phyloP scores from a whole-genome alignment of 2,329 filamentous ascomycete genomes.

The Fusarium subtropicale region DNA sequence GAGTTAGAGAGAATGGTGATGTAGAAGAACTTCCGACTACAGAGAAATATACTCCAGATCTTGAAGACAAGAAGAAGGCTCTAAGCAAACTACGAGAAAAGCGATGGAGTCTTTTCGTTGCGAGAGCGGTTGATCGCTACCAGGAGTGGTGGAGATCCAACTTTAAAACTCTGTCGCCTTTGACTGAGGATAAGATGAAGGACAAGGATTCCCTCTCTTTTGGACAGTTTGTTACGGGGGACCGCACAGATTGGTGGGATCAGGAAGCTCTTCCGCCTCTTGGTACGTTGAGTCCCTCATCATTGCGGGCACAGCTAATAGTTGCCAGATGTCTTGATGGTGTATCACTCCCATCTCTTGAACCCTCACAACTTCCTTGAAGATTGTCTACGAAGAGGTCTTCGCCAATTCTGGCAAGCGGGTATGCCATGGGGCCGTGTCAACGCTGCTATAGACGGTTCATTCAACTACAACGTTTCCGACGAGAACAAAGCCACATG shows the following conservation, averaged over 20 bases:
- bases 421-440: conserved; percentile 72
- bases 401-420: conserved; percentile 60
- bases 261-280: conserved; percentile 38
- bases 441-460: conserved; percentile 64
- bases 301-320: not conserved
- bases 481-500: conserved; percentile 58
- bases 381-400: conserved; percentile 39
- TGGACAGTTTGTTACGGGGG: conserved; percentile 3
- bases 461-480: conserved; percentile 64
- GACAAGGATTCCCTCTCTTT: conserved; percentile 6
- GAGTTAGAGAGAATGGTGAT: conserved; percentile 21
- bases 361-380: conserved; percentile 67
- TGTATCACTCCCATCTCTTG: conserved; percentile 78
- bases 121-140: conserved; percentile 72
- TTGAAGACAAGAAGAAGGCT: conserved; percentile 35
- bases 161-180: not conserved
- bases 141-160: conserved; percentile 65
- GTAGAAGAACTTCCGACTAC: conserved; percentile 14
- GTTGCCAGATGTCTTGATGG: conserved; percentile 72
- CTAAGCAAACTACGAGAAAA: conserved; percentile 70
- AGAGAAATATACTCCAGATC: conserved; percentile 43
- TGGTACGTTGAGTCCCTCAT: conserved; percentile 10
- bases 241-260: conserved; percentile 29
- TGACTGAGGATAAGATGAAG: conserved; percentile 29
- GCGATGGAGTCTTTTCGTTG: conserved; percentile 74